Evolutionary conservation across 352 stramenopile genomes (phyloP).

Genomic region (Elongisporangium prolatum): DNA sequence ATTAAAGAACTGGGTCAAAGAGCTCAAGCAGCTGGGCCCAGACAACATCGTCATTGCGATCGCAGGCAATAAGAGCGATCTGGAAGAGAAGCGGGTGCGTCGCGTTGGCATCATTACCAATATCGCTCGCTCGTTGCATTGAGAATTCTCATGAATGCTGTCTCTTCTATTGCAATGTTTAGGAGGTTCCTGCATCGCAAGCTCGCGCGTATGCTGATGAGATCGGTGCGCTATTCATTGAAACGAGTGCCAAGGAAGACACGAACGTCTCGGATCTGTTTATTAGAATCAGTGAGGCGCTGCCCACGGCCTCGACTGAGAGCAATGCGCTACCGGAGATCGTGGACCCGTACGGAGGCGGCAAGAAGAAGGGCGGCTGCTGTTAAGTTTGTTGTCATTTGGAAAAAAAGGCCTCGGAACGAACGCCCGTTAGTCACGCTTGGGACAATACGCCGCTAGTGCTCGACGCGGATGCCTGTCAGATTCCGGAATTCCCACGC

Average conservation of each 20-base stretch:
- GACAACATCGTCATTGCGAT: slow-evolving; percentile 95
- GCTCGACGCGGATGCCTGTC: slow-evolving; percentile 17
- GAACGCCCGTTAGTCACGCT: too few species aligned
- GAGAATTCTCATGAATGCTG: neutral
- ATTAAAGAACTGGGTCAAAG: slow-evolving; percentile 95
- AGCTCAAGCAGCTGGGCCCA: slow-evolving; percentile 89
- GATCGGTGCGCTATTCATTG: slow-evolving; percentile 91
- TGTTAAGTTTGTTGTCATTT: slow-evolving; percentile 29
- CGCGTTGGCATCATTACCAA: neutral
- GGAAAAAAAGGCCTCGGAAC: neutral
- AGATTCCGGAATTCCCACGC: slow-evolving; percentile 1
- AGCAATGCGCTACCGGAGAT: slow-evolving; percentile 84
- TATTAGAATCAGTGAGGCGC: slow-evolving; percentile 84
- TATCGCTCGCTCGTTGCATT: neutral
- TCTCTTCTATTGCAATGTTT: neutral
- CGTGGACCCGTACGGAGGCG: slow-evolving; percentile 76
- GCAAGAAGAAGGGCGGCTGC: slow-evolving; percentile 83
- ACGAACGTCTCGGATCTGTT: slow-evolving; percentile 93
- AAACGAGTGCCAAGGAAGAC: slow-evolving; percentile 94
- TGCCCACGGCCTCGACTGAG: slow-evolving; percentile 63
- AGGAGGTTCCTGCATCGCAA: slow-evolving; percentile 84
- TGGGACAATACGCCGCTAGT: too few species aligned
- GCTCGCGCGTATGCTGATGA: slow-evolving; percentile 90
- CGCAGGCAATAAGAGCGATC: slow-evolving; percentile 93
- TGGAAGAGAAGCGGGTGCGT: slow-evolving; percentile 81